A percentile compares a stretch with the other conserved stretches of the same genome.
Conservation (phyloP, 495 filamentous ascomycete genomes). For the Emericellopsis terricola region DNA sequence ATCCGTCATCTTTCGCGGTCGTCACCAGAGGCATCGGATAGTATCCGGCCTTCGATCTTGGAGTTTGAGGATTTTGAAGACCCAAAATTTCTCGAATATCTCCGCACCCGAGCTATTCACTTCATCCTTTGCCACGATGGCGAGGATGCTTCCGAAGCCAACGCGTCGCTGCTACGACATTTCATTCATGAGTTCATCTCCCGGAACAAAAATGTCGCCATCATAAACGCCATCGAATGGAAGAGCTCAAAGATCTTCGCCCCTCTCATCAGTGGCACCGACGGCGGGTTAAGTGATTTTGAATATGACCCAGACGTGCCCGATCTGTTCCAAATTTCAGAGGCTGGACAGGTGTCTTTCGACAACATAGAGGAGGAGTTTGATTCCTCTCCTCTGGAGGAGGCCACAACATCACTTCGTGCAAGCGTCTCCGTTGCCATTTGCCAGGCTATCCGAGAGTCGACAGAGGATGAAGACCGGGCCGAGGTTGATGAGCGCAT, state of each 20-base stretch:
- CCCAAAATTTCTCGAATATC: constrained; percentile 31
- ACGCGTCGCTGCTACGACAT: constrained; percentile 2
- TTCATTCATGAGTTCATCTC: constrained; percentile 6
- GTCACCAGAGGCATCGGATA: background rate
- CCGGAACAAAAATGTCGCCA: constrained; percentile 9
- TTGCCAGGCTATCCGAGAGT: background rate
- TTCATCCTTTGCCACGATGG: constrained; percentile 50
- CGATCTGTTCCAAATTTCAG: background rate
- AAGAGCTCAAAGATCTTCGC: constrained; percentile 10
- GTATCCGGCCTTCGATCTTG: constrained; percentile 13
- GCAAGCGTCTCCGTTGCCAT: background rate
- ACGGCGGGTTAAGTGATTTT: constrained; percentile 4
- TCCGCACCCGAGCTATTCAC: constrained; percentile 31
- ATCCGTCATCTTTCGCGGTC: constrained; percentile 36
- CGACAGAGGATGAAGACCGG: background rate
- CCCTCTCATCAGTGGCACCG: background rate
- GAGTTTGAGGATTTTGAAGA: constrained; percentile 27
- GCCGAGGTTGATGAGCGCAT: background rate
- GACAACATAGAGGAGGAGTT: background rate
- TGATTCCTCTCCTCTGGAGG: background rate
- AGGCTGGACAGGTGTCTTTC: background rate
- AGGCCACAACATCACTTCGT: background rate
- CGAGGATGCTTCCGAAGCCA: background rate
- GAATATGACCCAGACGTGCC: background rate
- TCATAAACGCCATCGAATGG: constrained; percentile 12